Evolutionary conservation across 202 grass and related monocot genomes (phyloP), one percentile per base, ranked within the genome.

Genomic region (Schoenoplectus tabernaemontani): DNA sequence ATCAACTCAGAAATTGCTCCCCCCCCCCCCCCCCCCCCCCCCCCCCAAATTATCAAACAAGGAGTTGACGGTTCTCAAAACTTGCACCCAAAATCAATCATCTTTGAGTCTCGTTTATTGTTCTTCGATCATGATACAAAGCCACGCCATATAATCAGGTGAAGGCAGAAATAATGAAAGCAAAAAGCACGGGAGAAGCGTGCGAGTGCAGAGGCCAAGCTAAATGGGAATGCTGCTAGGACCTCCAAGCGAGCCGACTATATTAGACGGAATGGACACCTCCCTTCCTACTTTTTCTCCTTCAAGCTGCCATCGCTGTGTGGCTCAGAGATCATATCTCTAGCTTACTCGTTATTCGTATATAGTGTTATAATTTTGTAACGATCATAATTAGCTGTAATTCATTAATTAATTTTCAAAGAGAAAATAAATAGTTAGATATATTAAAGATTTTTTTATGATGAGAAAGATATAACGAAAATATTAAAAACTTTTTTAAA

Each of bases 221-320:
- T 93, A 24, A 97, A 87, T 9, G 91, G 93, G 72, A 69, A 73
- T 0, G 82, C 91, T 4, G 85, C 91, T 0, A 84, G 71, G 42
- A 93, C 93, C 0, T 87, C 89, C 0, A 89, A 93, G 77, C 89
- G 79, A 78, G 89, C 87, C 10, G 91, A 91, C 1, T 96, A 90
- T 67, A 93, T 96, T 50, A 86, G 93, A 66, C 88, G 90, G 72
- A 96, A 88, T 1, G 93, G 93, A 4, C 85, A 90, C 79, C 77
- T 97, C 44, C 93, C 93, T 42, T 89, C 87, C 15, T 93, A 85
- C 2, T 85, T 84, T 76, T 92, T 96, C 87, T 87, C 83, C 80
- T 90, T 93, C 84, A 91, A 88, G 84, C 64, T 97, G 38, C 87
- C 91, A 13, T 97, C 87, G 24, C 75, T 97, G 0, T 97, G 93